A percentile compares a stretch with the other conserved stretches of the same genome.
Conservation (phyloP, 2,329 filamentous ascomycete species). For the Botrytis pseudocinerea region DNA sequence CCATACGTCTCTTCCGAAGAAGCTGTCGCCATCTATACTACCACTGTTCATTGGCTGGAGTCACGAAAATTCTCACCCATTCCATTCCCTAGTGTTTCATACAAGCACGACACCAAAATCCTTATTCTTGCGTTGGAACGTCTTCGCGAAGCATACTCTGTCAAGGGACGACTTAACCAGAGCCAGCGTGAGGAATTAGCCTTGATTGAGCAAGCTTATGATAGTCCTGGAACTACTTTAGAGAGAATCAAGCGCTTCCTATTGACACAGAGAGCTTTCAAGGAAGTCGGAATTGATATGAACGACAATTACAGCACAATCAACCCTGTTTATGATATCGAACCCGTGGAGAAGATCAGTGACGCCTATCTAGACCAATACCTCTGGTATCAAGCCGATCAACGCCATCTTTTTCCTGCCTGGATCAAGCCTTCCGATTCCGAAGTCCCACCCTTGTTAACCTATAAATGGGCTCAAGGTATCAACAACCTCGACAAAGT, state of each 20-base stretch:
- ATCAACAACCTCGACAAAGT: constrained; percentile 98
- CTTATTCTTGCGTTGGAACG: constrained; percentile 92
- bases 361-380: constrained; percentile 99
- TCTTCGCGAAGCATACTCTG: constrained; percentile 91
- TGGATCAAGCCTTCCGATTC: constrained; percentile 99
- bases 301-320: constrained; percentile 99
- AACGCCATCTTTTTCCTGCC: constrained; percentile 92
- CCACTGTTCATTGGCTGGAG: constrained; percentile 97
- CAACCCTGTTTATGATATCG: constrained; percentile 98
- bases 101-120: constrained; percentile 99
- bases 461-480: constrained; percentile 98
- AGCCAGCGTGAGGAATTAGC: constrained; percentile 96
- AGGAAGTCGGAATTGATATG: constrained; percentile 99
- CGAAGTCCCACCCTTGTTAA: constrained; percentile 89
- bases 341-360: constrained; percentile 99
- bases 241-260: constrained; percentile 97
- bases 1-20: constrained; percentile 98
- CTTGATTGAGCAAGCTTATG: constrained; percentile 96
- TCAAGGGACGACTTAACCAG: constrained; percentile 95
- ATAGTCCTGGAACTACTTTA: constrained; percentile 92
- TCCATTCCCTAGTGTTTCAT: constrained; percentile 96
- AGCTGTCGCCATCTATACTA: constrained; percentile 97
- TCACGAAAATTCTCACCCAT: constrained; percentile 98
- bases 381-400: constrained; percentile 98
- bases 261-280: constrained; percentile 95